Base-by-base conservation (phyloP, 2,329 filamentous ascomycete species). In the Fusarium pseudoanthophilum region DNA sequence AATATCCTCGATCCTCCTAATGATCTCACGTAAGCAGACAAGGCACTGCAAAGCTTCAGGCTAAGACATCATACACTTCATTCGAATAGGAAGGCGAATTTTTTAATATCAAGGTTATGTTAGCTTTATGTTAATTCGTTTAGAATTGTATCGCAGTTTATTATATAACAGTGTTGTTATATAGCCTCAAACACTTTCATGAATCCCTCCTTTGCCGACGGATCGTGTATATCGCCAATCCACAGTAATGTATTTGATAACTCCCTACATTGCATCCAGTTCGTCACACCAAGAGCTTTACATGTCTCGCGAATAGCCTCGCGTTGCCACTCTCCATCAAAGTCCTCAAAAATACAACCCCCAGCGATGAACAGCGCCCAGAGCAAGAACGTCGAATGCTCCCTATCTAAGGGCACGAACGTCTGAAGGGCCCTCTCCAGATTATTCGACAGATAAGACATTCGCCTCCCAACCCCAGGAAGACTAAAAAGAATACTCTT, bases 281-380 rank as follows among this genome's bases (percentile, higher is more conserved):
- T 11, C 0, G 2, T 7, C 7, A 40, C 14, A 4, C 2, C 20
- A 18, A 39, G 20, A 14, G 1, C 5, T 0, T 7, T 0, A 2
- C 34, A 39, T 0, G 0, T 18, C 5, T 53, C 7, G 0, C 8
- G 20, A 28, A 28, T 14, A 14, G 20, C 4, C 24, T 7, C 14
- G 4, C 14, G 20, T 18, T 55, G 34, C 51, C 24, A 55, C 11
- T 2, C 1, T 5, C 10, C 20, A 1, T 2, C 15, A 55, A 39
- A 55, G 2, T 40, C 34, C 20, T 55, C 34, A 7, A 55, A 55
- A 3, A 40, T n/a, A n/a, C 34, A 39, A 1, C 24, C 7, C 0
- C 51, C 34, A 5, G 15, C 11, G 0, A 55, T 28, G 0, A 18
- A 28, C 7, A 55, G 4, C 2, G 24, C 20, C 34, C 34, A 55